A percentile compares a stretch with the other conserved stretches of the same genome.
Conservation (phyloP, 768 basidiomycete species). For the Tricholoma flavovirens region DNA sequence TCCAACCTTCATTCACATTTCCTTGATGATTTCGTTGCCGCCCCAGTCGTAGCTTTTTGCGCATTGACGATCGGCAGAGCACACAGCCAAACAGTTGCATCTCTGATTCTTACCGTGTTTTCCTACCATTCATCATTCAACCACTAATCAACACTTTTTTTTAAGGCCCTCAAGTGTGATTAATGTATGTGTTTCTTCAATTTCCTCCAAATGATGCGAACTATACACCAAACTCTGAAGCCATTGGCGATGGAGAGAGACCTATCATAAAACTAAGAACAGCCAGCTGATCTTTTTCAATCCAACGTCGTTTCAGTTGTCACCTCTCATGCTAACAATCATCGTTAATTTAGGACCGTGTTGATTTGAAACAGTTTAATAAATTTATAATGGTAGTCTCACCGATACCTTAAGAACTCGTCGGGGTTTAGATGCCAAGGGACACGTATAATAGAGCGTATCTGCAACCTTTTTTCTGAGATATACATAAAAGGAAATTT, state of each 20-base stretch:
- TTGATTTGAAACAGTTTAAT: not conserved
- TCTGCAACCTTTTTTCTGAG: no score
- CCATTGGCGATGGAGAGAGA: slow-evolving; percentile 40
- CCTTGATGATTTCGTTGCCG: slow-evolving; percentile 65
- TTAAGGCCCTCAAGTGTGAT: not conserved
- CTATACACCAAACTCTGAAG: slow-evolving; percentile 40
- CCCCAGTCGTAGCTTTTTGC: slow-evolving; percentile 64
- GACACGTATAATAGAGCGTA: no score
- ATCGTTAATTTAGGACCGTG: not conserved
- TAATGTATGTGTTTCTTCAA: slow-evolving; percentile 14
- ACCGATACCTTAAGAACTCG: no score
- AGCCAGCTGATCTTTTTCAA: slow-evolving; percentile 46
- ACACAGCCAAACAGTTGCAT: slow-evolving; percentile 65
- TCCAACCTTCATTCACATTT: slow-evolving; percentile 10
- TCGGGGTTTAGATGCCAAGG: no score
- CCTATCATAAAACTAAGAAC: slow-evolving; percentile 46
- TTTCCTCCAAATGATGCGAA: slow-evolving; percentile 36
- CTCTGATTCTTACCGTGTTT: slow-evolving; percentile 41
- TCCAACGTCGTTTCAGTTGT: not conserved
- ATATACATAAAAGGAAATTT: no score
- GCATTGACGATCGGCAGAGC: slow-evolving; percentile 65
- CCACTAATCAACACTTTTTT: slow-evolving; percentile 5
- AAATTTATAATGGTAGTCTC: not conserved
- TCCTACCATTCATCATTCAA: not conserved
- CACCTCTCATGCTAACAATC: slow-evolving; percentile 2